These are phyloP conservation scores for Porpolomopsis calyptriformis DNA, from an alignment of 768 basidiomycete genomes.

Conservation along the genomic window DNA sequence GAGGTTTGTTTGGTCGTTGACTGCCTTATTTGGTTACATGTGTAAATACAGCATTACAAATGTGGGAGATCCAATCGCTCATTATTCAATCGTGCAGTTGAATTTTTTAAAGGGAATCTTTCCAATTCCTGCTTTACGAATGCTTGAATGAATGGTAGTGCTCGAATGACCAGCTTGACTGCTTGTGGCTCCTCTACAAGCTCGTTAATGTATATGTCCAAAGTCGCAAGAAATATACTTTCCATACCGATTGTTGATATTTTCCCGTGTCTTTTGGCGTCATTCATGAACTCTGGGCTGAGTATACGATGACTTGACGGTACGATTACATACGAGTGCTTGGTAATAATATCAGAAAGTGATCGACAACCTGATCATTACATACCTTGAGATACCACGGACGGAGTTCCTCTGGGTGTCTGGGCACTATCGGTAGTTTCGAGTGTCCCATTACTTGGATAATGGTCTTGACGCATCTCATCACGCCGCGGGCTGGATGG, in stretches of 20 bases:
- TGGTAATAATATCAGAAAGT: background rate
- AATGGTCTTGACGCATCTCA: conserved; percentile 55
- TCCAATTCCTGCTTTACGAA: conserved; percentile 36
- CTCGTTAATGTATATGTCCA: background rate
- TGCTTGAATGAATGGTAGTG: conserved; percentile 51
- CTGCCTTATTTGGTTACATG: no score
- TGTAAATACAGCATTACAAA: no score
- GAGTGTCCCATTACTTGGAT: conserved; percentile 70
- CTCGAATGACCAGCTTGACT: conserved; percentile 61
- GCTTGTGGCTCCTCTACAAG: conserved; percentile 55
- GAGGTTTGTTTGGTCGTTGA: background rate
- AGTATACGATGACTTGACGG: conserved; percentile 51
- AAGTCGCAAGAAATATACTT: background rate
- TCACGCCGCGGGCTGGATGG: conserved; percentile 38
- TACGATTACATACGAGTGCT: conserved; percentile 67
- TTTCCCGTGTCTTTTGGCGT: conserved; percentile 53
- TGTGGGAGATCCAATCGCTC: no score
- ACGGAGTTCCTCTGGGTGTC: conserved; percentile 44
- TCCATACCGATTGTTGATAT: conserved; percentile 51
- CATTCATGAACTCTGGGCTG: conserved; percentile 31
- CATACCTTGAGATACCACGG: conserved; percentile 67
- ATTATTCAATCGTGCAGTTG: conserved; percentile 2
- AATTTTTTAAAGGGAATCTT: conserved; percentile 3
- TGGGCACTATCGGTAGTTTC: conserved; percentile 43
- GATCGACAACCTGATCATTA: conserved; percentile 5